A percentile compares a stretch with the other conserved stretches of the same genome.
Evolutionary conservation across 441 rosid genomes (phyloP).

Genomic region (Mallotus japonicus): DNA sequence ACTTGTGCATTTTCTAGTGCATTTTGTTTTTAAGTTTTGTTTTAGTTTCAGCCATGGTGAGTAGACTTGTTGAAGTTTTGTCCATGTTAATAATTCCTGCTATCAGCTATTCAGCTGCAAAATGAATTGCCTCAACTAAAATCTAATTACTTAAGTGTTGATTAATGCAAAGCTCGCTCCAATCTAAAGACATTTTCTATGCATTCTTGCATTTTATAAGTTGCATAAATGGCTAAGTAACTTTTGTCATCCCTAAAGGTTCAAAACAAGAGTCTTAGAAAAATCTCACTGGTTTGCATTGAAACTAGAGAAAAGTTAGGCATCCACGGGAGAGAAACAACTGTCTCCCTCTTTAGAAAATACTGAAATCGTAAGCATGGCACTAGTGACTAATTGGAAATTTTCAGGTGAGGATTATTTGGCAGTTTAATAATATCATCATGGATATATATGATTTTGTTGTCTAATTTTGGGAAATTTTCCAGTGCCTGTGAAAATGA

Average conservation of each 20-base stretch:
- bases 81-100: background rate
- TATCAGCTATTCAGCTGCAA: background rate
- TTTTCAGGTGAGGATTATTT: background rate
- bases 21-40: background rate
- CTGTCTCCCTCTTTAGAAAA: background rate
- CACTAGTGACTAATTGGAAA: background rate
- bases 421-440: background rate
- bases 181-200: background rate
- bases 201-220: background rate
- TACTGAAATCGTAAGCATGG: background rate
- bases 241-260: background rate
- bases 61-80: background rate
- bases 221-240: background rate
- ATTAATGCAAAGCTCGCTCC: background rate
- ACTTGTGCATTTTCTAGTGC: constrained; percentile 6
- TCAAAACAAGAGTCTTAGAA: background rate
- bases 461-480: background rate
- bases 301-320: background rate
- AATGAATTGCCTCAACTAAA: background rate
- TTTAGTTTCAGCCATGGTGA: background rate
- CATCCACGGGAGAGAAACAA: background rate
- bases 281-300: background rate
- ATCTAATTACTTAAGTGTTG: background rate
- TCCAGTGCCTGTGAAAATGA: constrained; percentile 12
- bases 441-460: background rate